Base-by-base conservation (phyloP, 306 rosid genomes). In the Coriaria nepalensis region DNA sequence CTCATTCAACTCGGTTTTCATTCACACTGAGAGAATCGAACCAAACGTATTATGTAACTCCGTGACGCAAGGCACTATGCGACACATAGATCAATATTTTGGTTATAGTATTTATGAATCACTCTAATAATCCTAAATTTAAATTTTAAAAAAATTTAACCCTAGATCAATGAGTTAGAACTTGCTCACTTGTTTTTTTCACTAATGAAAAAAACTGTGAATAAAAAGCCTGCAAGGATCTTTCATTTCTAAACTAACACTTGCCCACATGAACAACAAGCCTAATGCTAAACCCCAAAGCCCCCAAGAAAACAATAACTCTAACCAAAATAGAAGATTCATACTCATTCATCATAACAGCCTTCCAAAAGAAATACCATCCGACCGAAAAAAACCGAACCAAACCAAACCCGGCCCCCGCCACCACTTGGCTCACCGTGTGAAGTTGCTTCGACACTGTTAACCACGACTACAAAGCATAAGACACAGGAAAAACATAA, bases 371-470 rank as follows among this genome's bases (percentile, higher is more conserved):
- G 78, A 79, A 79, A 65, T 65, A 71, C 94, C 94, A 90, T 6
- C 68, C 35, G 48, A 71, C 9, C 37, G 73, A 59, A 71, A 63
- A 72, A 47, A n/a, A n/a, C n/a, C n/a, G n/a, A n/a, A 59, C 12
- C 47, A 75, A 67, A 9, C 98, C 98, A 4, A 81, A 20, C 13
- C 59, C 42, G 48, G 85, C 94, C 45, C 98, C 98, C 13, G 77
- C 92, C 10, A 64, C 55, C 66, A 90, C 92, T 67, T 90, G 98
- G 73, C 73, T 73, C 20, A 47, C 40, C 2, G 97, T 79, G 64
- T 90, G 97, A 58, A 74, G 82, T 35, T 52, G 79, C 34, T 79
- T 92, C 0, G 87, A 81, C 44, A 90, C 82, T 56, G 95, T 74
- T 44, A 90, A 65, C 87, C 93, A 90, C 8, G 95, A 53, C 97